Base-by-base conservation (phyloP, 1,139 yeast genomes). In the Geotrichum europaeum region DNA sequence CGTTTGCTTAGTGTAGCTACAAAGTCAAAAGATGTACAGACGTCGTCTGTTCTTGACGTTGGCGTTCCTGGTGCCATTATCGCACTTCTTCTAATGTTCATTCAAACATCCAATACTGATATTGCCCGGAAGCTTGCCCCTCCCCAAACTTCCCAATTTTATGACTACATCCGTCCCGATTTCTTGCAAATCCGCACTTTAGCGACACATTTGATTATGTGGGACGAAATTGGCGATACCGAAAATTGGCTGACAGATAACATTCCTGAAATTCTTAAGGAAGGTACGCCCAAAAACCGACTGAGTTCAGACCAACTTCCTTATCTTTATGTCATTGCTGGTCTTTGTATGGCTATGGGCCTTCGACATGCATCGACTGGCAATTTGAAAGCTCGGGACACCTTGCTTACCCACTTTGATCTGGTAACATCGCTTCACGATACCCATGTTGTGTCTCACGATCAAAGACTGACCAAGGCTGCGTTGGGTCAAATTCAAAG, bases 151-250 rank as follows among this genome's bases (percentile, higher is more conserved):
- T 81, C 79, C 55, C 88, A 84, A 65, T 73, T 84, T 47, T 73
- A 87, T 47, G 91, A 86, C 66, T 89, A 89, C 67, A 79, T 87
- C 34, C 79, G 97, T 61, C 97, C 99, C 0, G 97, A 91, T 69
- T 72, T 89, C 45, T 74, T 89, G 50, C 76, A 91, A 66, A 76
- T 91, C 57, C 76, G 97, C 56, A 83, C 87, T 54, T 75, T 91
- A 53, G 86, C 90, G 0, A 79, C 79, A 64, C 84, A 86, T 67
- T 72, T 94, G 67, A 85, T 94, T n/a, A 72, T 86, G 81, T 94
- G 98, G 98, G 82, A 84, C 63, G 67, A 71, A 0, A 83, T 92
- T 50, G 83, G 79, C 0, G 75, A 77, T 6, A 75, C 82, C 0
- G 68, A 73, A 3, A 75, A 72, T 1, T 94, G 97, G 96, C 79